Base-by-base conservation (phyloP, 257 asterid genomes). In the Solanum infundibuliforme region DNA sequence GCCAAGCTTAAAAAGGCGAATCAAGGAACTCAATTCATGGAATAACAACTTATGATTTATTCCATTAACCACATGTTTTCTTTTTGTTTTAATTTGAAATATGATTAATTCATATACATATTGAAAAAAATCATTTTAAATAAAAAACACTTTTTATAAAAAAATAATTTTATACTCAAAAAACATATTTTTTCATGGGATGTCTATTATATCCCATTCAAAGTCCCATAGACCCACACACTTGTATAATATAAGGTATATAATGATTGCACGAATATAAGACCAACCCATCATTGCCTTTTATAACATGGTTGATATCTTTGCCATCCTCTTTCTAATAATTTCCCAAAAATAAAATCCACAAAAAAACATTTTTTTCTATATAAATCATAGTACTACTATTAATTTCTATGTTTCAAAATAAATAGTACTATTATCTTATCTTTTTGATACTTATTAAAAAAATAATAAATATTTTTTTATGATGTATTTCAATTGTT, bases 241-340 rank as follows among this genome's bases (percentile, higher is more conserved):
- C 20, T 76, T n/a, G 84, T 8, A 13, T 43, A 43, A 68, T 29
- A 60, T 34, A 62, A 32, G 52, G 46, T 41, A 58, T 86, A 81
- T 79, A 88, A 92, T 94, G 90, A 94, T 92, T 91, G 90, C 75
- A 69, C 32, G 76, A 89, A 88, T 91, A 88, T 88, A 90, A 88
- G 87, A 87, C 88, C 91, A 92, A 88, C 90, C 91, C 95, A 94
- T 94, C 93, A 92, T 92, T 88, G 76, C 94, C 93, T 91, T 91
- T 90, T 87, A 87, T 90, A 91, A 87, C 90, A 85, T 86, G 87
- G 85, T 88, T 82, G 31, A 62, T 62, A 62, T n/a, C 32, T 65
- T 65, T 65, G 32, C 31, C 16, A 65, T 25, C 31, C 7, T 65
- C 14, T 65, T 65, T 25, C 16, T n/a, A 65, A n/a, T 65, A n/a